Base-by-base conservation (phyloP, 129 eudicot genomes). In the Flaveria linearis region DNA sequence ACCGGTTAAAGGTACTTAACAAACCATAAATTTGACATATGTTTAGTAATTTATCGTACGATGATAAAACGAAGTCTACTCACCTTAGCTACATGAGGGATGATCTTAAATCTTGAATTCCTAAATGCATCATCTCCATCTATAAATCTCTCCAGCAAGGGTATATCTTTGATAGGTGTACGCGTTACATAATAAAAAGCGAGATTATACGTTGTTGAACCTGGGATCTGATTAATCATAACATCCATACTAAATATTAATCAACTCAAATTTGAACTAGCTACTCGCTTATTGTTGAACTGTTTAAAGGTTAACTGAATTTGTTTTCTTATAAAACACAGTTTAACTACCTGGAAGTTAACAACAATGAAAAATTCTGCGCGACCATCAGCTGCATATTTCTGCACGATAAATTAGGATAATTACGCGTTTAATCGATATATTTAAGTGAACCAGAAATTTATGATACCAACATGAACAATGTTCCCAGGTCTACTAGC, bases 101-200 rank as follows among this genome's bases (percentile, higher is more conserved):
- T 85, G 82, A 90, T 79, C 86, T 90, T 90, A 62, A 90, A 80
- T 79, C 90, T 87, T 26, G 96, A 90, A 71, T 90, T 90, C 65
- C 92, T 76, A 76, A 81, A 90, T 25, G 92, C 78, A 72, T 87
- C 96, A 64, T 90, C 92, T 60, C 89, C 96, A 51, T 87, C 82
- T 63, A 90, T 83, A 64, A 90, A 90, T 56, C 86, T 79, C 42
- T 87, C 88, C 15, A 90, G 83, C 84, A 90, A 83, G 9, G 92
- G 92, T 47, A 61, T 39, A 45, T 87, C 86, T 78, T 87, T 83
- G 23, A 87, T 41, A 20, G 87, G 90, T 28, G 75, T 73, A 58
- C 80, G 64, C 63, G 82, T 79, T 85, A 79, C 85, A 73, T 83
- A 83, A 68, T 90, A 90, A 3, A 73, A 66, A 41, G 83, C 96